Percentiles rank a stretch among this genome's conserved stretches.
These are phyloP conservation scores for Plicaturopsis crispa DNA, from an alignment of 768 basidiomycete genomes.

Conservation along the genomic window DNA sequence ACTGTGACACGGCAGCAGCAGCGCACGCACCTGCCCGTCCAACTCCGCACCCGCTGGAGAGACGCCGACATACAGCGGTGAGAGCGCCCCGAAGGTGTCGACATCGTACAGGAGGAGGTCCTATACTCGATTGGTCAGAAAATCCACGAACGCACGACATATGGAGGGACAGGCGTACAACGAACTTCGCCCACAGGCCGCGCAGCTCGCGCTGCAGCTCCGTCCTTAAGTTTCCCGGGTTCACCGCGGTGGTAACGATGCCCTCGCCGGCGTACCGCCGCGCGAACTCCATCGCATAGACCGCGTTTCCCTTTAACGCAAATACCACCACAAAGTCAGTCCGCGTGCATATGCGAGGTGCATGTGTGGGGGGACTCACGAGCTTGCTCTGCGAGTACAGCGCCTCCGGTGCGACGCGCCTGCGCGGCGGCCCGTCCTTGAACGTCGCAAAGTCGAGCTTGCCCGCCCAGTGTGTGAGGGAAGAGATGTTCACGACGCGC, in stretches of 20 bases:
- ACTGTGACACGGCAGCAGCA: neutral
- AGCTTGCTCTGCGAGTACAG: constrained; percentile 37
- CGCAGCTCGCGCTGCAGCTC: neutral
- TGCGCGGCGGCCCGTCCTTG: constrained; percentile 24
- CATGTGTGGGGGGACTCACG: constrained; percentile 24
- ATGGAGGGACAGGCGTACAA: constrained; percentile 16
- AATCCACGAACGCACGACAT: neutral
- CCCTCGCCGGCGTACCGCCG: constrained; percentile 27
- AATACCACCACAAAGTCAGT: neutral
- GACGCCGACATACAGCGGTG: constrained; percentile 27
- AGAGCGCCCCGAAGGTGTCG: constrained; percentile 16
- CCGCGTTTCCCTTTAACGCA: neutral
- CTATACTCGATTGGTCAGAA: neutral
- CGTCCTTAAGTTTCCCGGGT: constrained; percentile 19
- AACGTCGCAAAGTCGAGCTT: constrained; percentile 33
- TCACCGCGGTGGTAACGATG: constrained; percentile 30
- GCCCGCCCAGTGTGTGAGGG: constrained; percentile 26
- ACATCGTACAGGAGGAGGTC: neutral
- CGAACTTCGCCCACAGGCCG: constrained; percentile 17
- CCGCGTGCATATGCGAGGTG: neutral
- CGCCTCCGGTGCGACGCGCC: constrained; percentile 7
- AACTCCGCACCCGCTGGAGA: constrained; percentile 14
- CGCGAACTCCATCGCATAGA: neutral
- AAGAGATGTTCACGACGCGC: constrained; percentile 42
- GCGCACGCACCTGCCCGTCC: constrained; percentile 17